Conservation (phyloP, 179 eudicot genomes). For the Carnegiea gigantea region DNA sequence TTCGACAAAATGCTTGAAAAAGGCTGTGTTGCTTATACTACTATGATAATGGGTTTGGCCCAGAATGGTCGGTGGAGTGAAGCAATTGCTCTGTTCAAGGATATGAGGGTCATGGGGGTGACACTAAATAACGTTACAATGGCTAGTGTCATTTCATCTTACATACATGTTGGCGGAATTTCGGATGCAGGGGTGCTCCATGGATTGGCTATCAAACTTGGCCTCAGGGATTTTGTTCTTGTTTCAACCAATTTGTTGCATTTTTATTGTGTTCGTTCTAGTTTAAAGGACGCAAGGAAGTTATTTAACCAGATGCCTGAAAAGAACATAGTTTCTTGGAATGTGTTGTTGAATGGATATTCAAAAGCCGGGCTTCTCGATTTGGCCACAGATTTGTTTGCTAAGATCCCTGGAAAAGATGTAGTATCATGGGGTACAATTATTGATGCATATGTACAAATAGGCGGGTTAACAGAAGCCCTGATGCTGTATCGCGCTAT, state of each 20-base stretch:
- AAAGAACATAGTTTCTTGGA: slow-evolving; percentile 77
- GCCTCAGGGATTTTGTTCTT: slow-evolving; percentile 50
- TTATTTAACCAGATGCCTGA: slow-evolving; percentile 74
- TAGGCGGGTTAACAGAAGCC: slow-evolving; percentile 60
- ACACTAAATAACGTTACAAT: slow-evolving; percentile 69
- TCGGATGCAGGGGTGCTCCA: slow-evolving; percentile 47
- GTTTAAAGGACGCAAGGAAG: slow-evolving; percentile 54
- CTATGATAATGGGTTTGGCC: slow-evolving; percentile 76
- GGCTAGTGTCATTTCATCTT: slow-evolving; percentile 67
- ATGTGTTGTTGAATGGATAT: slow-evolving; percentile 95
- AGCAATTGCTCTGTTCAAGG: slow-evolving; percentile 56
- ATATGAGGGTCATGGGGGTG: slow-evolving; percentile 66
- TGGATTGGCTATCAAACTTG: slow-evolving; percentile 58
- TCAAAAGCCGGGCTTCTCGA: slow-evolving; percentile 57
- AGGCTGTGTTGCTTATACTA: slow-evolving; percentile 72
- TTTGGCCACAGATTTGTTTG: slow-evolving; percentile 67
- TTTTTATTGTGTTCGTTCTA: slow-evolving; percentile 54
- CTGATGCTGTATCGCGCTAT: slow-evolving; percentile 55
- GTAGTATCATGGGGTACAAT: slow-evolving; percentile 90
- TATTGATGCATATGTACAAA: slow-evolving; percentile 58
- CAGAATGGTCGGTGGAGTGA: slow-evolving; percentile 46
- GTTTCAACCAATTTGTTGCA: slow-evolving; percentile 80
- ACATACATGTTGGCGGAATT: slow-evolving; percentile 45
- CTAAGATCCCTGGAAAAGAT: slow-evolving; percentile 60
- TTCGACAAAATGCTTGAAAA: slow-evolving; percentile 65